Evolutionary conservation across 140 eudicot genomes (phyloP), one percentile per base, ranked within the genome.

Genomic region (Artemisia princeps): DNA sequence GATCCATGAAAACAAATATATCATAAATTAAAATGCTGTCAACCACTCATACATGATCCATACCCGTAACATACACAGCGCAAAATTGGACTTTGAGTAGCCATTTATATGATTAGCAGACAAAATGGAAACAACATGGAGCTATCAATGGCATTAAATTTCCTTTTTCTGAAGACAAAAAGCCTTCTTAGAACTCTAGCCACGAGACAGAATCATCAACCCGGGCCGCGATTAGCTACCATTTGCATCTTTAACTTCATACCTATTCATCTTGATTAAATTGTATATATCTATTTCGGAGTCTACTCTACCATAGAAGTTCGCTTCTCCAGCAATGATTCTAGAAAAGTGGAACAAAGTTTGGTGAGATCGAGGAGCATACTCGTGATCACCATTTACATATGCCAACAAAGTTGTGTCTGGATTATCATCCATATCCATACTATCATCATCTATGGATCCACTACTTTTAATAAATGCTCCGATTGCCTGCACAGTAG

Each of bases 241-340:
- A 10, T 16, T 2, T 48, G 53, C 15, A 11, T 14, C 26, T 61
- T 19, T 61, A 50, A 49, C 66, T 45, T 6, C 66, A 22, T 16
- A 6, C n/a, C 30, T 2, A 44, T 46, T 59, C 60, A 70, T 70
- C 69, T 60, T 50, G 67, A 28, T 54, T 33, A 19, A 14, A 0
- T 37, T n/a, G n/a, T 15, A 55, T 23, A 30, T 6, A 58, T 17
- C 48, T 59, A 50, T 59, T 59, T 8, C 10, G n/a, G 9, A 45
- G 33, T 59, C 78, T 83, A 87, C 52, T 73, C 83, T 40, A 80
- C 76, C 56, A 51, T 62, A 11, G 68, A 19, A 20, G 71, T 44
- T 72, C 97, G 78, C 55, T 81, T 87, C 77, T 87, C 89, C 62
- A 91, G 72, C 30, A 87, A 74, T 4, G 97, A 87, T 66, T 91